Evolutionary conservation across 345 rosid species (phyloP), one percentile per base, ranked within the genome.

Genomic region (Moricandia moricandioides): DNA sequence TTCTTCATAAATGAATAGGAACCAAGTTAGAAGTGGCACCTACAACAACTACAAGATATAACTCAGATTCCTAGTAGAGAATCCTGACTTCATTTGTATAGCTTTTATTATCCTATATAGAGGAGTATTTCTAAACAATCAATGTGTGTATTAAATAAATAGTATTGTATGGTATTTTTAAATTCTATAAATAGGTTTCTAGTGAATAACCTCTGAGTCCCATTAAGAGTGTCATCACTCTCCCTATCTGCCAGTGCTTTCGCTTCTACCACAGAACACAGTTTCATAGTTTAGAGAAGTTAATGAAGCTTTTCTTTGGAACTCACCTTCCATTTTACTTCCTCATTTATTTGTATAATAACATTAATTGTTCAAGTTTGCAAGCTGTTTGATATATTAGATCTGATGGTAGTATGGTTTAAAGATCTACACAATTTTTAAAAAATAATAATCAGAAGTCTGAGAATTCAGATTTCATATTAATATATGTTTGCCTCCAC

Each of bases 141-240:
- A 63, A 76, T 76, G 71, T 70, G 39, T 70, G 26, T 56, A 43
- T 69, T 63, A 29, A 62, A 62, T 43, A 47, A n/a, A 47, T n/a
- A 56, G 65, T 39, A 62, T 31, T 56, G 37, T 45, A 69, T 26
- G 58, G 54, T 62, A 54, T 16, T 70, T 63, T 17, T 39, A 31
- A 6, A 30, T 54, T 77, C 33, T 77, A 71, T 70, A 70, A 63
- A 77, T 70, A 47, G 80, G 71, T 45, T 63, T 76, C 30, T 55
- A 69, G 34, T 64, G 35, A 65, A 51, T 57, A 76, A 77, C 67
- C 71, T 65, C 67, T 58, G 77, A 71, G 54, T 65, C 54, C 68
- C 72, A 77, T 77, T 77, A 77, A 77, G 71, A 65, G 62, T 71
- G 63, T 65, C 68, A 71, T 57, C 63, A 59, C 37, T 59, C 56